Evolutionary conservation across 2,329 filamentous ascomycete species (phyloP), one percentile per base, ranked within the genome.

Genomic region (Claviceps sp.): DNA sequence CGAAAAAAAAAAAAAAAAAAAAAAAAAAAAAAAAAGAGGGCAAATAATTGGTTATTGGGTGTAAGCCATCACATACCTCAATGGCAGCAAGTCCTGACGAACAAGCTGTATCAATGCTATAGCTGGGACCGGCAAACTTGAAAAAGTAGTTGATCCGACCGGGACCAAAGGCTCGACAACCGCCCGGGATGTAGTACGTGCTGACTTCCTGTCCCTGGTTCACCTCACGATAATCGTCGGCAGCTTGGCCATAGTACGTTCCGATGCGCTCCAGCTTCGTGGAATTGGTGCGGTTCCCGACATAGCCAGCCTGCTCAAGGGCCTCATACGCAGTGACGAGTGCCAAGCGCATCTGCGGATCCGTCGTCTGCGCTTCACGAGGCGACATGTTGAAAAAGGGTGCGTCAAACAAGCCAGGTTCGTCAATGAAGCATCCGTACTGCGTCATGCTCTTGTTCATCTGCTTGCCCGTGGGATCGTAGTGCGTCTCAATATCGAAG

Each of bases 151-250:
- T 88, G 63, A 80, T 9, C 74, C 69, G 49, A 73, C 67, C 2
- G 83, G 79, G 45, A 95, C 86, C 0, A 85, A 88, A 1, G 78
- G 72, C 85, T 81, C 84, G 2, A 82, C 83, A 61, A 95, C 89
- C 52, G 88, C 89, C 45, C 2, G 45, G 45, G 5, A 47, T 47
- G 14, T 37, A 47, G 20, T 47, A 47, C 11, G 39, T 86, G 88
- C 65, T 94, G 88, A 0, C 89, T 95, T 36, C 89, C 89, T 1
- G 88, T 95, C 4, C 89, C 89, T 64, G 95, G 89, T 47, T 47
- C 80, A 94, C 88, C 66, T 95, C 89, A 2, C 45, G 45, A 38
- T 47, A 47, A 11, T 47, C 45, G 20, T 47, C 45, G 4, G 44
- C 44, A 9, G 44, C 44, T 61, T 85, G 80, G 26, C 85, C 86